phyloP scores from a whole-genome alignment of 441 rosid genomes.

The Pelargonium cotyledonis region DNA sequence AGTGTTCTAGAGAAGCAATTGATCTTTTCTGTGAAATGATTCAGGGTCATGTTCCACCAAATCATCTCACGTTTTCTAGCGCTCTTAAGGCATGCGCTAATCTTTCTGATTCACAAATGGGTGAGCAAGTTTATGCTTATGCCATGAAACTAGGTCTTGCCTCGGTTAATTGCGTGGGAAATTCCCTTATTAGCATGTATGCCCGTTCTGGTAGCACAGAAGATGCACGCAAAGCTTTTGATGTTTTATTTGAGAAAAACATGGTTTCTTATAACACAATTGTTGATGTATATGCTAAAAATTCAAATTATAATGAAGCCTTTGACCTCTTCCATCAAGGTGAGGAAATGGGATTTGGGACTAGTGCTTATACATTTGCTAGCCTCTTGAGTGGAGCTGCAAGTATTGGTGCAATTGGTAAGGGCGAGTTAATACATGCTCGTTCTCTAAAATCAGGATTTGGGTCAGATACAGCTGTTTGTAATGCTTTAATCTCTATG shows the following conservation, averaged over 20 bases:
- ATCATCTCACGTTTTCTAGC: constrained; percentile 54
- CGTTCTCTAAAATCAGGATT: constrained; percentile 46
- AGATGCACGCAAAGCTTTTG: constrained; percentile 58
- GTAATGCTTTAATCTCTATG: constrained; percentile 58
- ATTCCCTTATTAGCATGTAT: constrained; percentile 59
- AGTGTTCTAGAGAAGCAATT: constrained; percentile 50
- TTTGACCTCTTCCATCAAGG: constrained; percentile 36
- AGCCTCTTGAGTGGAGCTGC: constrained; percentile 63
- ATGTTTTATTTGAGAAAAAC: constrained; percentile 45
- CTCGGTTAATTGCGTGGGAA: constrained; percentile 44
- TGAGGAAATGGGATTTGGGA: constrained; percentile 30
- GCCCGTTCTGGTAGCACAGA: constrained; percentile 46
- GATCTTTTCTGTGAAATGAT: constrained; percentile 45
- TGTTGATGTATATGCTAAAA: constrained; percentile 45
- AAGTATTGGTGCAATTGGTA: constrained; percentile 45
- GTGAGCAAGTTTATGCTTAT: constrained; percentile 41
- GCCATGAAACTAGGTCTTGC: constrained; percentile 48
- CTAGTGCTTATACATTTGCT: constrained; percentile 47
- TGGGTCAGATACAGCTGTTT: constrained; percentile 31
- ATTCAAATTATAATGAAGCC: constrained; percentile 34
- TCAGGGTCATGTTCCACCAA: constrained; percentile 21
- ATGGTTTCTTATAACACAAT: constrained; percentile 50
- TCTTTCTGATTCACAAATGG: constrained; percentile 31
- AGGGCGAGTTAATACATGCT: constrained; percentile 61
- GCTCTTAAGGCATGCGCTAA: constrained; percentile 55